Conservation (phyloP, 495 filamentous ascomycete genomes). For the Cairneyella variabilis region DNA sequence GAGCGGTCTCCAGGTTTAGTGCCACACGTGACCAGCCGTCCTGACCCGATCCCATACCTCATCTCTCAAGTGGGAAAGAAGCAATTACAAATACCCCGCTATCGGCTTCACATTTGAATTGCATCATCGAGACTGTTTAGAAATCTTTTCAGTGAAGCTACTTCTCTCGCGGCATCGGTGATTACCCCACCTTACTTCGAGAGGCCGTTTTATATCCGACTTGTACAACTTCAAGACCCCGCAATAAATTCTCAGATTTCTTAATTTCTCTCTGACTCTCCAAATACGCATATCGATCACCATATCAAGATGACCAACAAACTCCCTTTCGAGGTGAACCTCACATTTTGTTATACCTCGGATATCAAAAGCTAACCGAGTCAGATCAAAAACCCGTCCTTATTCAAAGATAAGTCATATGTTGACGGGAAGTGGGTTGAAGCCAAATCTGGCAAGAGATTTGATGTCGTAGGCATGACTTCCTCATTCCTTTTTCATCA, state of each 20-base stretch:
- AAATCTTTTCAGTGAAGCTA: too few relatives aligned
- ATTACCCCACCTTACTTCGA: not conserved
- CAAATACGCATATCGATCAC: too few relatives aligned
- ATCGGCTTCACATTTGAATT: not conserved
- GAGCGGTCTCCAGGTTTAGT: not conserved
- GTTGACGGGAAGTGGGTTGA: slow-evolving; percentile 60
- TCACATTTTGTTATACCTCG: not conserved
- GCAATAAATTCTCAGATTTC: not conserved
- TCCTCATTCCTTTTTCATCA: not conserved
- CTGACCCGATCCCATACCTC: too few relatives aligned
- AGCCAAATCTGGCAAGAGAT: slow-evolving; percentile 58
- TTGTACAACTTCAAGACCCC: not conserved
- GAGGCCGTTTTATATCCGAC: not conserved
- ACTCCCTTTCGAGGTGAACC: slow-evolving; percentile 19
- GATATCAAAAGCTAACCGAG: slow-evolving; percentile 12
- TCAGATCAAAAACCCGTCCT: slow-evolving; percentile 53
- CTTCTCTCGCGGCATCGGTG: not conserved
- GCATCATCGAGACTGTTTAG: not conserved
- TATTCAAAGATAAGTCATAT: slow-evolving; percentile 58
- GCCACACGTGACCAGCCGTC: too few relatives aligned
- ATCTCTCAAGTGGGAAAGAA: too few relatives aligned
- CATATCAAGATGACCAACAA: slow-evolving; percentile 4
- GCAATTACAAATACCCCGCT: not conserved
- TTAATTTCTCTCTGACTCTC: not conserved
- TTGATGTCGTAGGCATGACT: slow-evolving; percentile 58